Percentiles rank a stretch among this genome's conserved stretches.
phyloP scores from a whole-genome alignment of 176 grass and related monocot species.

The Cymbopogon citratus region DNA sequence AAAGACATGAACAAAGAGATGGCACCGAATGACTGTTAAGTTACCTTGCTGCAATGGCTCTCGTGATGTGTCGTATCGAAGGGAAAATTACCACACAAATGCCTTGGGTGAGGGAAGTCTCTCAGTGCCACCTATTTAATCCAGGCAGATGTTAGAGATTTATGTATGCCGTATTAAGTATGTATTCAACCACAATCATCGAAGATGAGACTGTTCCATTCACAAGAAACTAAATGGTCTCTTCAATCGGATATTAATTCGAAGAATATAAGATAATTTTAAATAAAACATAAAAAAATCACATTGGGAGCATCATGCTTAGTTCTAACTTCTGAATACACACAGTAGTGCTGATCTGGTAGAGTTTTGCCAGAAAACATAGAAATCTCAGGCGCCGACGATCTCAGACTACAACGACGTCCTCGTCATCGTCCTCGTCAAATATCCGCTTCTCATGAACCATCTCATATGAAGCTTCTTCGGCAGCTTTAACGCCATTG shows the following conservation, averaged over 20 bases:
- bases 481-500: neutral
- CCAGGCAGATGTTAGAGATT: neutral
- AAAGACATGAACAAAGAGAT: neutral
- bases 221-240: neutral
- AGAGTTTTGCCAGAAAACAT: neutral
- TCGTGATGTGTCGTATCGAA: constrained; percentile 42
- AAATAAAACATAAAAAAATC: neutral
- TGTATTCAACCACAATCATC: neutral
- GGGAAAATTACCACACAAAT: constrained; percentile 54
- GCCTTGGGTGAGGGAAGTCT: constrained; percentile 61
- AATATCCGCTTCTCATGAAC: neutral
- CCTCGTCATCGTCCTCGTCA: constrained; percentile 22
- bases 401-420: neutral
- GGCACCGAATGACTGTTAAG: neutral
- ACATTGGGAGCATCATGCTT: neutral
- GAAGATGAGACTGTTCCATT: neutral
- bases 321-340: neutral
- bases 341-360: neutral
- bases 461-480: constrained; percentile 12
- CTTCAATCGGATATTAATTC: neutral
- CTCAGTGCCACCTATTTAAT: constrained; percentile 52
- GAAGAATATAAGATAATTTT: neutral
- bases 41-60: constrained; percentile 44
- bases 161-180: neutral
- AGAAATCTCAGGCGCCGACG: no score